These are phyloP conservation scores for Phytophthora uliginosa DNA, from an alignment of 352 stramenopile species.

Conservation along the genomic window DNA sequence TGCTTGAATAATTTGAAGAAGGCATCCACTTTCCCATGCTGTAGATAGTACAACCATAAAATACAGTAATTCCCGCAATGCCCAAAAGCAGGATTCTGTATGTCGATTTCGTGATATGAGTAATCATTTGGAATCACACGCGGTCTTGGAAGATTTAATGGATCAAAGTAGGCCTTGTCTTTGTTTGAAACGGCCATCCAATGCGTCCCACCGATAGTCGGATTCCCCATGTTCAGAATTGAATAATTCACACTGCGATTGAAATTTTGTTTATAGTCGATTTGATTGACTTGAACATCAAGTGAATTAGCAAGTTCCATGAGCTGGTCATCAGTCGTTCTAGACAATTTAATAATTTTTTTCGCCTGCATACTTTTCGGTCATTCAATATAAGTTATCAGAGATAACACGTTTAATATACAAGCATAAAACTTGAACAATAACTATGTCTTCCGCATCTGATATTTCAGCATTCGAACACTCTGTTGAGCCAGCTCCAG, in stretches of 20 bases:
- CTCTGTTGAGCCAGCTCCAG: slow-evolving; percentile 10
- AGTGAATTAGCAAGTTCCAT: slow-evolving; percentile 15
- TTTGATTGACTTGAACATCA: slow-evolving; percentile 9
- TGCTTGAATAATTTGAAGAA: no score
- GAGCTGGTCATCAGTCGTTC: slow-evolving; percentile 7
- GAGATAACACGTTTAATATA: neutral
- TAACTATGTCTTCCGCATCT: slow-evolving; percentile 1
- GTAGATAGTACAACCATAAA: slow-evolving; percentile 4
- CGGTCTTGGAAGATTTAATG: neutral
- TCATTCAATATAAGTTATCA: neutral
- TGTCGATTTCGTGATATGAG: neutral
- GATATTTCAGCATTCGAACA: slow-evolving; percentile 18
- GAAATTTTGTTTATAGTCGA: slow-evolving; percentile 2
- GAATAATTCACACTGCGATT: neutral
- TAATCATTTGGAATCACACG: slow-evolving; percentile 11
- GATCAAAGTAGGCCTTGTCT: neutral
- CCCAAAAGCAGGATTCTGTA: slow-evolving; percentile 1
- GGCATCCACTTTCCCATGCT: no score
- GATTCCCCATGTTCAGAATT: neutral
- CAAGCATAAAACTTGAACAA: neutral
- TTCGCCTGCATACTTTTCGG: neutral
- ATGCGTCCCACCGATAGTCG: neutral
- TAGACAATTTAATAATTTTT: slow-evolving; percentile 10
- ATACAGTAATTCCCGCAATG: neutral
- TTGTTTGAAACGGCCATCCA: neutral